These are phyloP conservation scores for Puccinia novopanici DNA, from an alignment of 1,284 basidiomycete species.

Conservation along the genomic window DNA sequence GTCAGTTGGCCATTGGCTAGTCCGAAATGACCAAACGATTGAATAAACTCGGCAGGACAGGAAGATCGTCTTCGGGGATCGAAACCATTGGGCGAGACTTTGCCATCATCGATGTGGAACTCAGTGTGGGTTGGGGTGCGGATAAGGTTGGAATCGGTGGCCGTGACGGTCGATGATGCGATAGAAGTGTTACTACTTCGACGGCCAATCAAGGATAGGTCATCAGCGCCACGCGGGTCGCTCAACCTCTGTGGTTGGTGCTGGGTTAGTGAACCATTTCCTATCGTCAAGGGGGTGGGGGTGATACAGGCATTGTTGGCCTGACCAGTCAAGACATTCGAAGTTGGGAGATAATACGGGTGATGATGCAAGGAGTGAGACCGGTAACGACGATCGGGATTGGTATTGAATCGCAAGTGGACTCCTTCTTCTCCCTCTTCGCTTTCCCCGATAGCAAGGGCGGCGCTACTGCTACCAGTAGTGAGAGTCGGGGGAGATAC, in stretches of 20 bases:
- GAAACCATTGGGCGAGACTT: conserved; percentile 25
- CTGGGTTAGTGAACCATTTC: conserved; percentile 4
- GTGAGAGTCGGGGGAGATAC: conserved; percentile 3
- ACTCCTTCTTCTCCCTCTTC: conserved; percentile 24
- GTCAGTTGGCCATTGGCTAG: conserved; percentile 34
- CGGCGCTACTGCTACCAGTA: background rate
- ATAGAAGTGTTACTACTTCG: conserved; percentile 21
- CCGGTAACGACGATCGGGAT: conserved; percentile 32
- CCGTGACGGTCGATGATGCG: conserved; percentile 24
- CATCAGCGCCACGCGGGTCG: conserved; percentile 6
- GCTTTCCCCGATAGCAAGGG: conserved; percentile 19
- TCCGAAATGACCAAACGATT: conserved; percentile 50
- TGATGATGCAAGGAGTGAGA: conserved; percentile 47
- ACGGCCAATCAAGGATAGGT: conserved; percentile 4
- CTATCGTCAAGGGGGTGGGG: background rate
- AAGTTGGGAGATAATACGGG: conserved; percentile 21
- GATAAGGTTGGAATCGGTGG: conserved; percentile 29
- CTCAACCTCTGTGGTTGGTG: background rate
- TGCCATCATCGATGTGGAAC: background rate
- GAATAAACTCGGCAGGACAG: conserved; percentile 52
- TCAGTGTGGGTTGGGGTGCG: conserved; percentile 28
- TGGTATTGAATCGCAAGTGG: conserved; percentile 24
- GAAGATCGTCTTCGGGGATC: conserved; percentile 50
- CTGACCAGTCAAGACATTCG: conserved; percentile 3
- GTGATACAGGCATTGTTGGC: background rate